A percentile compares a stretch with the other conserved stretches of the same genome.
phyloP scores from a whole-genome alignment of 1,139 yeast species.

The Hemisphaericaspora lyxosophila region DNA sequence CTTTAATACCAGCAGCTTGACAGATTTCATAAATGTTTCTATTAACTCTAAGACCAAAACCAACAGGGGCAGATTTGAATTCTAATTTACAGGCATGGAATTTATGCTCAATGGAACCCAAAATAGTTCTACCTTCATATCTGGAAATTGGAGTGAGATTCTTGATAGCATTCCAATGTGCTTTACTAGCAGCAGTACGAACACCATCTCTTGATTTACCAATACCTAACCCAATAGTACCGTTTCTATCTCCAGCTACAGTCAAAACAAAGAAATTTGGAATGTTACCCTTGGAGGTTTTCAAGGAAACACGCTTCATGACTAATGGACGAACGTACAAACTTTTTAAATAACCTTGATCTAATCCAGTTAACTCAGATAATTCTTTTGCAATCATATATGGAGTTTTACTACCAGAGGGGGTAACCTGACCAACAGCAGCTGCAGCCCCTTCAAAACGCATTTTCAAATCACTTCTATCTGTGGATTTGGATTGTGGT shows the following conservation, averaged over 20 bases:
- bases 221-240: conserved; percentile 94
- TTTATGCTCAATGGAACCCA: conserved; percentile 80
- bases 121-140: conserved; percentile 87
- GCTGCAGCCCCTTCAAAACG: conserved; percentile 25
- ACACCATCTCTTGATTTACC: conserved; percentile 86
- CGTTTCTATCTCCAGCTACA: conserved; percentile 89
- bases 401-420: conserved; percentile 19
- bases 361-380: conserved; percentile 72
- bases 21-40: conserved; percentile 90
- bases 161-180: conserved; percentile 93
- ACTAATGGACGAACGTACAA: conserved; percentile 68
- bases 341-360: conserved; percentile 60
- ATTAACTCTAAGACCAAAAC: conserved; percentile 91
- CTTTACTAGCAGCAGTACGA: conserved; percentile 76
- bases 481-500: conserved; percentile 43
- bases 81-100: conserved; percentile 84
- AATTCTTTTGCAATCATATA: conserved; percentile 54
- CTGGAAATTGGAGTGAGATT: conserved; percentile 81
- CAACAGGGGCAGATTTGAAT: conserved; percentile 86
- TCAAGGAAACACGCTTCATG: conserved; percentile 83
- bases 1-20: conserved; percentile 92
- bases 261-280: conserved; percentile 82
- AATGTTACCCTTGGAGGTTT: conserved; percentile 92
- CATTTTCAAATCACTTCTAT: conserved; percentile 40
- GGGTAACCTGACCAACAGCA: conserved; percentile 13